Percentiles rank a stretch among this genome's conserved stretches.
Conservation (phyloP, 1,139 yeast species). For the Saccharomyces hybrid region DNA sequence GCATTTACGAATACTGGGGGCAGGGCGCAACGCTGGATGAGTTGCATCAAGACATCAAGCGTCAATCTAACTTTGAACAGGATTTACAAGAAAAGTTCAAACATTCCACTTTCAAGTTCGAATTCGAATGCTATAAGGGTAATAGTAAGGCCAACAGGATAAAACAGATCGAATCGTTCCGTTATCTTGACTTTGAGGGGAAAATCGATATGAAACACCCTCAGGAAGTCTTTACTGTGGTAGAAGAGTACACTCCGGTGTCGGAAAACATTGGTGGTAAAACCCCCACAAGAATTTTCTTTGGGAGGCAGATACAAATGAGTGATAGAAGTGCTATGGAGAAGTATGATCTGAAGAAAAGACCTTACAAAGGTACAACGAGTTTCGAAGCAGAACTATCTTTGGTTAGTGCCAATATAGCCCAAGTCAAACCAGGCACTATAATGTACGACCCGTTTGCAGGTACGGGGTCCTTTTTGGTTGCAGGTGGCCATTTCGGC, state of each 20-base stretch:
- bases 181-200: constrained; percentile 66
- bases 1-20: constrained; percentile 84
- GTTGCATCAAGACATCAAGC: constrained; percentile 49
- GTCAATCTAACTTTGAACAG: constrained; percentile 22
- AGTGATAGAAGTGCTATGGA: constrained; percentile 68
- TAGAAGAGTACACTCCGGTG: constrained; percentile 57
- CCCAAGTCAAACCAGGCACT: constrained; percentile 58
- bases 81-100: constrained; percentile 30
- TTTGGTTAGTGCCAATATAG: constrained; percentile 76
- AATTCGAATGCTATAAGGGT: constrained; percentile 68
- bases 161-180: constrained; percentile 61
- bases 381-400: constrained; percentile 90
- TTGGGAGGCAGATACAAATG: constrained; percentile 63
- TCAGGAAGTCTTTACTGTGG: constrained; percentile 58
- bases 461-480: constrained; percentile 91
- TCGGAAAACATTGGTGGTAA: constrained; percentile 46
- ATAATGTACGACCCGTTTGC: constrained; percentile 89
- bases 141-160: constrained; percentile 47
- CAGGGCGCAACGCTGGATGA: constrained; percentile 48
- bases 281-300: constrained; percentile 52
- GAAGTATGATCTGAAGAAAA: constrained; percentile 66
- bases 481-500: constrained; percentile 83
- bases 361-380: constrained; percentile 91
- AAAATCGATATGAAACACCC: constrained; percentile 73
- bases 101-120: constrained; percentile 64